Evolutionary conservation across 164 flowering plant genomes (phyloP).

Genomic region (Aristolochia fimbriata): DNA sequence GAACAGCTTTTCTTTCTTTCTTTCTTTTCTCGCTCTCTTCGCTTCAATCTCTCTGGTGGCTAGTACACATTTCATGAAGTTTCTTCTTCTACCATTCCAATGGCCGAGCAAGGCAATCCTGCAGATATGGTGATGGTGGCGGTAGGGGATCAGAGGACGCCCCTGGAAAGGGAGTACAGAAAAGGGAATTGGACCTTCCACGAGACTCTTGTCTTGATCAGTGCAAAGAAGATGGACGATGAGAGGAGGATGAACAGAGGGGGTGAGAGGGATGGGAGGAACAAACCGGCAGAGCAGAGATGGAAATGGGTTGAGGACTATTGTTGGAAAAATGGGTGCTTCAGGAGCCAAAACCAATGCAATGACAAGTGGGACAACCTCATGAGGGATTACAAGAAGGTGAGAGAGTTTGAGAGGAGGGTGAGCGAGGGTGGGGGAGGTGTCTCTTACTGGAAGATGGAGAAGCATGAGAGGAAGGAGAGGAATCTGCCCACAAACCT

Average conservation of each 20-base stretch:
- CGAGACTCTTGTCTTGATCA: conserved; percentile 63
- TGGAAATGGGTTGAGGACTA: conserved; percentile 92
- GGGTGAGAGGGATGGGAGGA: conserved; percentile 14
- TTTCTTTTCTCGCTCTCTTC: background rate
- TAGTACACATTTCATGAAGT: background rate
- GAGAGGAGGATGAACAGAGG: conserved; percentile 52
- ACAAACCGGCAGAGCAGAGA: conserved; percentile 49
- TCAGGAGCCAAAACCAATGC: conserved; percentile 80
- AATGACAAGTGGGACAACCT: conserved; percentile 91
- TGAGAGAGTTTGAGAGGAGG: conserved; percentile 57
- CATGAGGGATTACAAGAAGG: conserved; percentile 83
- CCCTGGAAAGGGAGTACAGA: conserved; percentile 45
- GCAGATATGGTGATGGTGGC: conserved; percentile 4
- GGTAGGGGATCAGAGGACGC: conserved; percentile 7
- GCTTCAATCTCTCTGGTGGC: too few species aligned
- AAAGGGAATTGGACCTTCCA: conserved; percentile 79
- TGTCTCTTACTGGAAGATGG: conserved; percentile 61
- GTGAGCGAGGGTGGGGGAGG: conserved; percentile 16
- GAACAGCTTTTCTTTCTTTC: conserved; percentile 1
- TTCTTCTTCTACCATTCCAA: background rate
- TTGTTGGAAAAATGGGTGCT: conserved; percentile 67
- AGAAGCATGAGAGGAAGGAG: conserved; percentile 58
- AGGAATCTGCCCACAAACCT: conserved; percentile 62
- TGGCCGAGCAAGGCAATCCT: conserved; percentile 29
- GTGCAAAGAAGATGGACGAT: conserved; percentile 73